Conservation (phyloP, 2,329 filamentous ascomycete genomes). For the Ustilaginoidea virens region DNA sequence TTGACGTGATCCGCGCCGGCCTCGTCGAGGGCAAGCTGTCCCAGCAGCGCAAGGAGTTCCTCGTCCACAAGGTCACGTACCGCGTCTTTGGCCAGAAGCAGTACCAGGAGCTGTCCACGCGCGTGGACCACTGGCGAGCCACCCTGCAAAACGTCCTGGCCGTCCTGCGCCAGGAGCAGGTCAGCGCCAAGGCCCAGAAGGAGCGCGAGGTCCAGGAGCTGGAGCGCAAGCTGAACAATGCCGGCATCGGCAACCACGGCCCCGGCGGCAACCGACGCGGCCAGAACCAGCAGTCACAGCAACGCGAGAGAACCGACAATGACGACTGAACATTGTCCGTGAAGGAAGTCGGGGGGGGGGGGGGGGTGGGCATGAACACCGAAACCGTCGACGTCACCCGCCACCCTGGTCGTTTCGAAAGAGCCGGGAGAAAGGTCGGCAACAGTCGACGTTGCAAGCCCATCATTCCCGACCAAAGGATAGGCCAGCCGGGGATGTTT, state of each 20-base stretch:
- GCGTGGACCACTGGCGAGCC: constrained; percentile 80
- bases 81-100: constrained; percentile 96
- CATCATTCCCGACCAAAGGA: no score
- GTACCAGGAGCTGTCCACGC: constrained; percentile 85
- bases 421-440: no score
- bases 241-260: constrained; percentile 19
- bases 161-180: constrained; percentile 68
- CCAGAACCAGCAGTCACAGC: constrained; percentile 13
- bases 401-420: background rate
- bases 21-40: constrained; percentile 94
- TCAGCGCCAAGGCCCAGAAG: constrained; percentile 59
- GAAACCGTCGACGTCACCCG: background rate
- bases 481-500: background rate
- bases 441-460: no score
- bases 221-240: constrained; percentile 47
- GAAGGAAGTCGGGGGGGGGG: constrained; percentile 2
- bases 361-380: constrained; percentile 5
- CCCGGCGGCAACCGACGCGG: constrained; percentile 18
- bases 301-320: constrained; percentile 36
- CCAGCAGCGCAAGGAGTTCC: constrained; percentile 82
- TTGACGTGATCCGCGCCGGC: constrained; percentile 90
- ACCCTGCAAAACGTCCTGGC: constrained; percentile 65
- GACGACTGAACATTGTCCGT: constrained; percentile 28
- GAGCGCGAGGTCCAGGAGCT: constrained; percentile 62
- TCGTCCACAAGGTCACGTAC: constrained; percentile 92